phyloP scores from a whole-genome alignment of 495 filamentous ascomycete genomes.

The Aspergillus asperescens region DNA sequence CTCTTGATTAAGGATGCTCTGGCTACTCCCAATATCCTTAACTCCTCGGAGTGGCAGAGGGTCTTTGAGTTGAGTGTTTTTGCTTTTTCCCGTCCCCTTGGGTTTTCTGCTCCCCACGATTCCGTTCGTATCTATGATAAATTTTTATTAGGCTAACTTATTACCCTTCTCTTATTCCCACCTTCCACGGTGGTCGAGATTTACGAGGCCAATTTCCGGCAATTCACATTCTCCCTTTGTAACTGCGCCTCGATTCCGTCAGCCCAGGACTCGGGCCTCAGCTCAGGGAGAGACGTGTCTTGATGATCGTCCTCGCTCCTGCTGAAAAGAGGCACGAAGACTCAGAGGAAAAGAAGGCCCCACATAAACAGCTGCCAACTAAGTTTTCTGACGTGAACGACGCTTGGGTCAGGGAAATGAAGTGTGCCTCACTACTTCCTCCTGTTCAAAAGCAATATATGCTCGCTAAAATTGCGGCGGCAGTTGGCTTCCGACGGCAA shows the following conservation, averaged over 20 bases:
- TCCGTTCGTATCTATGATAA: background rate
- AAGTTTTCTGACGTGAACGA: background rate
- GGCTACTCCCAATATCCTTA: slow-evolving; percentile 21
- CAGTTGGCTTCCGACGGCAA: background rate
- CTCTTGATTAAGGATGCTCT: background rate
- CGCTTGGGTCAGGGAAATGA: background rate
- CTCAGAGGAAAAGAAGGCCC: too few relatives aligned
- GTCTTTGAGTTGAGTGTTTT: background rate
- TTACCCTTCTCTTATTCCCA: background rate
- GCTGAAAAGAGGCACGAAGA: background rate
- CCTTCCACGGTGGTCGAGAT: too few relatives aligned
- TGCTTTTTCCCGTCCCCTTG: background rate
- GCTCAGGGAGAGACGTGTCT: background rate
- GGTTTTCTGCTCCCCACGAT: background rate
- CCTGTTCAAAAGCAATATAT: background rate
- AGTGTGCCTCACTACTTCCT: background rate
- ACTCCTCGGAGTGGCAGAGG: background rate
- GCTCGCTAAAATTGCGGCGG: background rate
- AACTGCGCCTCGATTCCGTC: too few relatives aligned
- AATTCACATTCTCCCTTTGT: too few relatives aligned
- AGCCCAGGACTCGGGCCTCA: too few relatives aligned
- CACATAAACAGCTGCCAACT: background rate
- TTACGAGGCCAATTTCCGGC: too few relatives aligned
- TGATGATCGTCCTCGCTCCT: background rate
- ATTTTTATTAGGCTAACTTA: background rate